Conservation (phyloP, 306 rosid species). For the Fragaria iinumae region DNA sequence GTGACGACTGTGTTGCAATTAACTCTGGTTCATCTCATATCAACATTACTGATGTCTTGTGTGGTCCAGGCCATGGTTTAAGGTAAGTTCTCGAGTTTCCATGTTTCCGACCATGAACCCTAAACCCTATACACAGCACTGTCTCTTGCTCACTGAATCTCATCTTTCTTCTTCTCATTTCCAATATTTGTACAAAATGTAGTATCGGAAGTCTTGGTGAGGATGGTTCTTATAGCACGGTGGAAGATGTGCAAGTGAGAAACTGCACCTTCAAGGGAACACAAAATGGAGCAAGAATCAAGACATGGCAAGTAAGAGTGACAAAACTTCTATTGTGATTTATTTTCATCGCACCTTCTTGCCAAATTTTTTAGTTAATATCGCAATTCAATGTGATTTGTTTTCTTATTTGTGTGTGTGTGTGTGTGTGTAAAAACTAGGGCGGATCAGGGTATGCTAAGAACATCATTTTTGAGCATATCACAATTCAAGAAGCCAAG, state of each 20-base stretch:
- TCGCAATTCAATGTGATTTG: not conserved
- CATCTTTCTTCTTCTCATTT: not conserved
- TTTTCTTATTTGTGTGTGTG: not conserved
- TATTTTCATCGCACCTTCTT: not conserved
- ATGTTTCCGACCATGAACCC: not conserved
- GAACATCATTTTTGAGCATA: not conserved
- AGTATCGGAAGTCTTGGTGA: constrained; percentile 58
- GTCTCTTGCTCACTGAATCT: not conserved
- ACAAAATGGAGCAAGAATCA: constrained; percentile 56
- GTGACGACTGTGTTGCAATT: constrained; percentile 61
- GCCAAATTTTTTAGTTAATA: not conserved
- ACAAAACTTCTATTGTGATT: not conserved
- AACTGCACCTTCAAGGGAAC: constrained; percentile 39
- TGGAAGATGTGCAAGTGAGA: constrained; percentile 43
- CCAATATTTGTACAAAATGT: not conserved
- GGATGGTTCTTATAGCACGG: constrained; percentile 18
- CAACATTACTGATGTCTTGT: constrained; percentile 32
- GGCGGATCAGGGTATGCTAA: constrained; percentile 17
- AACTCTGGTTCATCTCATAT: constrained; percentile 33
- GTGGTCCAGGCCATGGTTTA: constrained; percentile 66
- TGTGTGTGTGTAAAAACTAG: not conserved
- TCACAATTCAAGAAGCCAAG: not conserved
- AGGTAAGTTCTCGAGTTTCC: constrained; percentile 25
- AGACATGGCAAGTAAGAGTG: constrained; percentile 44
- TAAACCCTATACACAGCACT: not conserved